Conservation (phyloP, 139 green algal species). For the Limnomonas spitsbergensis region DNA sequence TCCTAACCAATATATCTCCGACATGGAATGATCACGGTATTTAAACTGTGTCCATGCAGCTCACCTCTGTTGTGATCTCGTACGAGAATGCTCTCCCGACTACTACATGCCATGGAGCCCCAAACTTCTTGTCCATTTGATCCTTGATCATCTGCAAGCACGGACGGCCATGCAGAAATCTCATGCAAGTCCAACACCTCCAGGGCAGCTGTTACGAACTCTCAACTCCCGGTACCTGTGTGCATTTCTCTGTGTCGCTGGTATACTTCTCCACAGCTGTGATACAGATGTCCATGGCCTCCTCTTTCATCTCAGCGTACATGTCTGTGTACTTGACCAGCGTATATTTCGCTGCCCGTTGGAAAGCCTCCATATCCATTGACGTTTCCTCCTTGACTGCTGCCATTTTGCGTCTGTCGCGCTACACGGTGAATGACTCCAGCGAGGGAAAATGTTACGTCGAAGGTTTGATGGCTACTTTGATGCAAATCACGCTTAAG, state of each 20-base stretch:
- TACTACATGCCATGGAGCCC: slow-evolving; percentile 82
- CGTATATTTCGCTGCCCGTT: slow-evolving; percentile 71
- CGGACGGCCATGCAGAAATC: neutral
- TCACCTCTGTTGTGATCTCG: slow-evolving; percentile 50
- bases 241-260: slow-evolving; percentile 78
- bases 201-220: too few species aligned
- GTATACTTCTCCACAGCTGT: slow-evolving; percentile 77
- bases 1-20: too few species aligned
- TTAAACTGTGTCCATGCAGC: too few species aligned
- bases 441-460: too few species aligned
- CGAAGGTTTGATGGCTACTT: too few species aligned
- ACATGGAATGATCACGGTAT: too few species aligned
- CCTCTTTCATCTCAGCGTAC: slow-evolving; percentile 76
- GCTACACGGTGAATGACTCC: too few species aligned
- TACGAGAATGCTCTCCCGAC: slow-evolving; percentile 81
- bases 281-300: slow-evolving; percentile 83
- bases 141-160: slow-evolving; percentile 80
- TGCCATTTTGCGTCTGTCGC: too few species aligned
- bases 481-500: too few species aligned
- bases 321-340: slow-evolving; percentile 82
- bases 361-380: slow-evolving; percentile 63
- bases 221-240: slow-evolving; percentile 69
- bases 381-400: slow-evolving; percentile 32
- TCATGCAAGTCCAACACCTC: too few species aligned
- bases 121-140: slow-evolving; percentile 93